Conservation (phyloP, 495 filamentous ascomycete species). For the Lasiosphaeris hirsuta region DNA sequence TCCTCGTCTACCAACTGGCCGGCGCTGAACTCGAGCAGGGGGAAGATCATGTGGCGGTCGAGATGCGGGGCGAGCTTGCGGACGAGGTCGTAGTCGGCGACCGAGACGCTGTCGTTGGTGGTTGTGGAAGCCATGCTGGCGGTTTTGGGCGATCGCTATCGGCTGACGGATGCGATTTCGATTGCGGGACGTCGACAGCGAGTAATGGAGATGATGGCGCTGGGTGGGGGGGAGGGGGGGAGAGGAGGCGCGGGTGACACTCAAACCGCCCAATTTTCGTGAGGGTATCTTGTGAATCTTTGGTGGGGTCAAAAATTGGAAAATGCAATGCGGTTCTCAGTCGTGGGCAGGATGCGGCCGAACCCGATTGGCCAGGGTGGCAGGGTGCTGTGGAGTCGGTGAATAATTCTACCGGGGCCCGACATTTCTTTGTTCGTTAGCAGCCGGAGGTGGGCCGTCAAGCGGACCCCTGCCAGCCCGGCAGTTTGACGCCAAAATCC, state of each 20-base stretch:
- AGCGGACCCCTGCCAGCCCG: background rate
- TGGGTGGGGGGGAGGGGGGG: conserved; percentile 2
- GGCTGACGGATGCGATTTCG: too few species aligned
- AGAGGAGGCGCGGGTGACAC: background rate
- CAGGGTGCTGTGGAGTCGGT: conserved; percentile 1
- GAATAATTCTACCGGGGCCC: background rate
- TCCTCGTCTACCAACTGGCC: conserved; percentile 53
- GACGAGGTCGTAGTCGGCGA: conserved; percentile 70
- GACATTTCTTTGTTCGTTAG: too few species aligned
- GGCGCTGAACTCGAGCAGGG: conserved; percentile 78
- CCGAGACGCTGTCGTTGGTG: conserved; percentile 52
- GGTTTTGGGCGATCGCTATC: background rate
- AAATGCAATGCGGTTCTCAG: conserved; percentile 19
- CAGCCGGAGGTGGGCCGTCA: background rate
- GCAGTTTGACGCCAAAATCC: background rate
- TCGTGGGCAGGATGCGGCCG: conserved; percentile 14
- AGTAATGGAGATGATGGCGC: conserved; percentile 5
- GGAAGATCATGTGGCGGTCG: conserved; percentile 94
- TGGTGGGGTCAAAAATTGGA: conserved; percentile 39
- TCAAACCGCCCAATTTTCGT: conserved; percentile 29
- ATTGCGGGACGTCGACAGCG: background rate
- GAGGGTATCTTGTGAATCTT: conserved; percentile 27
- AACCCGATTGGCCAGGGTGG: background rate
- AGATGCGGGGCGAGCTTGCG: conserved; percentile 87
- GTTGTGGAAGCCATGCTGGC: conserved; percentile 35